These are phyloP conservation scores for Fraxinus nigra DNA, from an alignment of 305 asterid genomes.

Conservation along the genomic window DNA sequence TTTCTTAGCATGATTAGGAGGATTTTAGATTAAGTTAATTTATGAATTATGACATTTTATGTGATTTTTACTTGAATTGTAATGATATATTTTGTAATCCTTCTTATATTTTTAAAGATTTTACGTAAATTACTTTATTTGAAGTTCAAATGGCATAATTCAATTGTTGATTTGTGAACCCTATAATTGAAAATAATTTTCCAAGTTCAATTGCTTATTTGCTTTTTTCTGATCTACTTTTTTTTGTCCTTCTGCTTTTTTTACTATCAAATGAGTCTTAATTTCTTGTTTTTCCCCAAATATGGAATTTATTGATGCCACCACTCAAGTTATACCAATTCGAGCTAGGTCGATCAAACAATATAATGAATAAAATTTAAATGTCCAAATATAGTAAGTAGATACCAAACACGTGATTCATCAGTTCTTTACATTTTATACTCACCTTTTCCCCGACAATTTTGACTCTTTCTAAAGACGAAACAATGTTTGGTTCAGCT, in stretches of 20 bases:
- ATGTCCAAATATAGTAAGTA: neutral
- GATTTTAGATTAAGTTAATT: neutral
- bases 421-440: neutral
- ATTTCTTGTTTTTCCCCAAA: neutral
- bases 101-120: neutral
- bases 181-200: neutral
- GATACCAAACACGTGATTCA: neutral
- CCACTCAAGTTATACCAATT: neutral
- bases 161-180: neutral
- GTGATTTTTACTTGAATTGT: neutral
- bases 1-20: constrained; percentile 4
- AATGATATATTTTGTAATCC: neutral
- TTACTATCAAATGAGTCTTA: neutral
- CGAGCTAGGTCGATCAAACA: neutral
- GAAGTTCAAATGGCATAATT: neutral
- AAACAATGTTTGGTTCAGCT: neutral
- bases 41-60: neutral
- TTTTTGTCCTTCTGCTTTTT: constrained; percentile 22
- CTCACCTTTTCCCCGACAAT: neutral
- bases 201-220: constrained; percentile 21
- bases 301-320: neutral
- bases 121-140: neutral
- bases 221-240: constrained; percentile 28
- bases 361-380: neutral
- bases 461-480: neutral